Percentiles rank a stretch among this genome's conserved stretches.
phyloP scores from a whole-genome alignment of 2,329 filamentous ascomycete species.

The Hypoxylon sp. region DNA sequence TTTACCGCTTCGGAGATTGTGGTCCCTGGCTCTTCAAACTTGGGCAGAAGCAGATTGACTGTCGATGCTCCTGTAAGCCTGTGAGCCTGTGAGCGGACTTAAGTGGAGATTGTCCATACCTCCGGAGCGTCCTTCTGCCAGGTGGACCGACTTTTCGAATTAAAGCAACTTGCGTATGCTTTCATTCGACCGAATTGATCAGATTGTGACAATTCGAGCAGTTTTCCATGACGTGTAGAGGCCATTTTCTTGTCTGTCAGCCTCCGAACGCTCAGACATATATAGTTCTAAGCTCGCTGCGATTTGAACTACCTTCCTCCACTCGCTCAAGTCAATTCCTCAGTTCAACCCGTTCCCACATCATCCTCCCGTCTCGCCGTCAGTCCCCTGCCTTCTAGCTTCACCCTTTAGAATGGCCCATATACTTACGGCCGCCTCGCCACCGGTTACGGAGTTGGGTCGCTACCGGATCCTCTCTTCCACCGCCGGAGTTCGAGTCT shows the following conservation, averaged over 20 bases:
- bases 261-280: background rate
- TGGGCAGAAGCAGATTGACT: background rate
- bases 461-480: slow-evolving; percentile 67
- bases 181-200: background rate
- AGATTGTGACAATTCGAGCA: background rate
- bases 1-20: background rate
- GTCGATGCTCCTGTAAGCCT: background rate
- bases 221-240: background rate
- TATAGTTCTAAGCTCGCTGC: background rate
- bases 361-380: background rate
- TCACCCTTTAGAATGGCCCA: slow-evolving; percentile 1
- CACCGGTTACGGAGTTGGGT: slow-evolving; percentile 63
- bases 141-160: background rate
- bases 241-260: background rate
- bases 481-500: slow-evolving; percentile 66
- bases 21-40: background rate
- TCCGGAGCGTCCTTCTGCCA: background rate
- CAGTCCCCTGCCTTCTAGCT: background rate
- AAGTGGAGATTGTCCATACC: slow-evolving; percentile 2
- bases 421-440: background rate
- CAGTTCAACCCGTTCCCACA: background rate
- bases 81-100: background rate
- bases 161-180: background rate
- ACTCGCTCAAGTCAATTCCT: background rate
- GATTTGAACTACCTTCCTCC: background rate